Conservation (phyloP, 768 basidiomycete genomes). For the Trametes cubensis region DNA sequence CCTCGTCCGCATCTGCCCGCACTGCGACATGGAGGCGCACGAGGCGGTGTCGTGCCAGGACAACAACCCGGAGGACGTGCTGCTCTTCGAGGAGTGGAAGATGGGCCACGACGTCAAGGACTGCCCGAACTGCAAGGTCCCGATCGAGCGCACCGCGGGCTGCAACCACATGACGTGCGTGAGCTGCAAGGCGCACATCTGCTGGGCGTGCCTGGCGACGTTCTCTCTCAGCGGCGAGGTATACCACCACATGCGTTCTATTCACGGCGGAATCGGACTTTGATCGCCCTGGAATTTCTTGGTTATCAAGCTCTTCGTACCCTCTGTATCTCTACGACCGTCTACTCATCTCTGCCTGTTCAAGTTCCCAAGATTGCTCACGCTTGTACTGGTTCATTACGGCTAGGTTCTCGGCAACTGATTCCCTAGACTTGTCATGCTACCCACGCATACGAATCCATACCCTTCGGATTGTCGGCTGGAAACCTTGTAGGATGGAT, state of each 20-base stretch:
- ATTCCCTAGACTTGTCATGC: too few relatives aligned
- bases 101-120: conserved; percentile 65
- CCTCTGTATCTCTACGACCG: not conserved
- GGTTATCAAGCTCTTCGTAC: not conserved
- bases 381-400: too few relatives aligned
- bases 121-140: conserved; percentile 71
- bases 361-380: not conserved
- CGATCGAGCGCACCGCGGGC: conserved; percentile 73
- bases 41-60: conserved; percentile 70
- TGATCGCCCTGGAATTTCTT: conserved; percentile 4
- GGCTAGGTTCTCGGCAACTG: too few relatives aligned
- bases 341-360: not conserved
- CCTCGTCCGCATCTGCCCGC: conserved; percentile 66
- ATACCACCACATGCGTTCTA: conserved; percentile 74
- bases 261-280: conserved; percentile 66
- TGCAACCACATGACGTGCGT: conserved; percentile 87
- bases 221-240: conserved; percentile 70
- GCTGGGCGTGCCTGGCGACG: conserved; percentile 77
- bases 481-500: conserved; percentile 7
- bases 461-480: too few relatives aligned
- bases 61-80: conserved; percentile 52
- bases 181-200: conserved; percentile 74
- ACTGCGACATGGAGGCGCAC: conserved; percentile 62
- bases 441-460: too few relatives aligned
- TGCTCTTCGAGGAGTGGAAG: conserved; percentile 67